Evolutionary conservation across 257 asterid genomes (phyloP), one percentile per base, ranked within the genome.

Genomic region (Gentiana dahurica): DNA sequence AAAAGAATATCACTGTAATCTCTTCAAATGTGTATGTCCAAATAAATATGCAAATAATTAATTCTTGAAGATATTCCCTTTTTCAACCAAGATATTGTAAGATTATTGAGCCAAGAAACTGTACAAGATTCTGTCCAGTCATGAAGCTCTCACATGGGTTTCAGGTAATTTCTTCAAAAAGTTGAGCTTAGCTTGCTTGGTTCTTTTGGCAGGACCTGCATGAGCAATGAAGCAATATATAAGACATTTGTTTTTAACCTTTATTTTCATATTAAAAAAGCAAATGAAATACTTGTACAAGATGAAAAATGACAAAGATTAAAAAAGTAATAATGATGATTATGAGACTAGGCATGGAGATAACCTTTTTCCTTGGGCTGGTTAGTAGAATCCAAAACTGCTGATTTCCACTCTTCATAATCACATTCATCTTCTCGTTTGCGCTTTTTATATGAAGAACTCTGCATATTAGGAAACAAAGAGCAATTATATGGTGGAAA

Each of bases 361-460:
- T 37, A 67, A 88, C 99, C 94, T 78, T 74, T 68, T 43, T 64
- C 69, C 61, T 74, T 79, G 74, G 51, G 57, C 48, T 54, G 76
- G 35, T 65, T 65, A 43, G 77, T 92, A 4, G 94, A 81, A 66
- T 74, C 76, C 13, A 85, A 55, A 55, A 92, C 99, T 38, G 84
- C 61, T 2, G 89, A 81, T 74, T 79, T 92, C 97, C 95, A 88
- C 33, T 73, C 83, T 49, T 81, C 73, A 1, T 85, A 91, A 34
- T 69, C 79, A 0, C 52, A 63, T 36, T 73, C 65, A 10, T 87
- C 86, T 73, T 64, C 77, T 47, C 67, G 74, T 71, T 88, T 92
- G 4, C 80, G 89, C 71, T 85, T 88, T 82, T 75, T 83, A 75
- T 80, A 71, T 32, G 87, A 93, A 2, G 95, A 86, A 64, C 72